phyloP scores from a whole-genome alignment of 768 basidiomycete genomes.

The Lyophyllum decastes region DNA sequence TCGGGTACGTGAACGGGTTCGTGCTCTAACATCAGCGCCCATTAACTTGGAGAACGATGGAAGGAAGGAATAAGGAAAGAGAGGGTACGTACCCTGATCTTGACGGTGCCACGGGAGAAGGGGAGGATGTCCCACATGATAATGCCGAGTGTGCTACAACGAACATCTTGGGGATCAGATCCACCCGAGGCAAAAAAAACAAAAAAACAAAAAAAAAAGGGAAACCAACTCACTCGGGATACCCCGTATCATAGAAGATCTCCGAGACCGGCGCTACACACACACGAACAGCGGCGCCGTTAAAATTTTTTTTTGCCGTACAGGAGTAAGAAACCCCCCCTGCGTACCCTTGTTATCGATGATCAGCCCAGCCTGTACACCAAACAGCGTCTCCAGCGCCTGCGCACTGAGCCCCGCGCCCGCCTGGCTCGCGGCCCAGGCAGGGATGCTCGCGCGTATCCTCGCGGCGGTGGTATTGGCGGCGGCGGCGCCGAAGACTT shows the following conservation, averaged over 20 bases:
- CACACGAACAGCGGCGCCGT: too few relatives aligned
- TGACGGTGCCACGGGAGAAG: conserved; percentile 54
- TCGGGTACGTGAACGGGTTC: conserved; percentile 48
- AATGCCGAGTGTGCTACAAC: conserved; percentile 42
- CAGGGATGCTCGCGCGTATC: conserved; percentile 36
- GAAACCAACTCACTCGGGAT: conserved; percentile 43
- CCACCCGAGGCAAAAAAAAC: too few relatives aligned
- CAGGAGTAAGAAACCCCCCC: too few relatives aligned
- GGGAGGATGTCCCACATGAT: conserved; percentile 56
- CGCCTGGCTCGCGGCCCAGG: conserved; percentile 48
- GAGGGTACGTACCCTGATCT: conserved; percentile 39
- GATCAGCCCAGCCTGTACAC: conserved; percentile 47
- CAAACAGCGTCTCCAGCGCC: conserved; percentile 43
- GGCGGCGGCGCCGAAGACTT: conserved; percentile 42
- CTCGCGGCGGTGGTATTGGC: conserved; percentile 31
- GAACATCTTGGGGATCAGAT: too few relatives aligned
- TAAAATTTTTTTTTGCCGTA: too few relatives aligned
- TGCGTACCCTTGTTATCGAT: conserved; percentile 45
- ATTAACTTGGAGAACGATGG: too few relatives aligned
- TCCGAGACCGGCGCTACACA: conserved; percentile 45
- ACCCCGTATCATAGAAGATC: conserved; percentile 48
- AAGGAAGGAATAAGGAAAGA: too few relatives aligned
- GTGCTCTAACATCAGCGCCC: conserved; percentile 32
- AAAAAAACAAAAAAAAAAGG: too few relatives aligned
- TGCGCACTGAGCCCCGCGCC: conserved; percentile 36